Evolutionary conservation across 805 yeast genomes (phyloP).

Genomic region (Lipomyces oligophaga): DNA sequence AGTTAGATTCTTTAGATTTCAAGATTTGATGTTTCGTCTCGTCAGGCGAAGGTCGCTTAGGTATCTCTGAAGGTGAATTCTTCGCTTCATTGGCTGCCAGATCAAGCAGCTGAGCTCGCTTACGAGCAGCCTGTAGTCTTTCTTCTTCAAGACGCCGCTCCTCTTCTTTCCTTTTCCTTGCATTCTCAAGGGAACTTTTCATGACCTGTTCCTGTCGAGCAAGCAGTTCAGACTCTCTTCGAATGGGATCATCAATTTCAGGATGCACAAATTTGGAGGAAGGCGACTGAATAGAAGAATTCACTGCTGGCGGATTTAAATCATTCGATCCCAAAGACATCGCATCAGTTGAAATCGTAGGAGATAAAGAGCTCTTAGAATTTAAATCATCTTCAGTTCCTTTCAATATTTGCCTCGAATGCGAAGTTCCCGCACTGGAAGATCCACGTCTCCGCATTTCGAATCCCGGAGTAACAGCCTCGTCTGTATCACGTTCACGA

Average conservation of each 20-base stretch:
- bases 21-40: not conserved
- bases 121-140: conserved; percentile 33
- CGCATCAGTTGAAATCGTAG: not conserved
- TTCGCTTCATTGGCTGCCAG: too few relatives aligned
- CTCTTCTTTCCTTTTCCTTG: conserved; percentile 38
- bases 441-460: too few relatives aligned
- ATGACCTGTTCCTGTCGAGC: conserved; percentile 38
- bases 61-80: not conserved
- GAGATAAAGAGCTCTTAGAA: not conserved
- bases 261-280: conserved; percentile 6
- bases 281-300: conserved; percentile 11
- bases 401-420: too few relatives aligned
- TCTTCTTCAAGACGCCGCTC: conserved; percentile 35
- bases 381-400: not conserved
- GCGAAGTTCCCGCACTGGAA: too few relatives aligned
- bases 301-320: conserved; percentile 1
- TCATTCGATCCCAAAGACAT: not conserved
- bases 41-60: not conserved
- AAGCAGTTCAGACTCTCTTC: conserved; percentile 17
- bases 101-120: conserved; percentile 35
- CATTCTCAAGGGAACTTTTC: conserved; percentile 37
- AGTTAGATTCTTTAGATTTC: not conserved
- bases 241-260: conserved; percentile 1
- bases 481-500: too few relatives aligned
- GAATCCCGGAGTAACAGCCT: too few relatives aligned